Base-by-base conservation (phyloP, 1,284 basidiomycete genomes). In the Hemileia vastatrix region DNA sequence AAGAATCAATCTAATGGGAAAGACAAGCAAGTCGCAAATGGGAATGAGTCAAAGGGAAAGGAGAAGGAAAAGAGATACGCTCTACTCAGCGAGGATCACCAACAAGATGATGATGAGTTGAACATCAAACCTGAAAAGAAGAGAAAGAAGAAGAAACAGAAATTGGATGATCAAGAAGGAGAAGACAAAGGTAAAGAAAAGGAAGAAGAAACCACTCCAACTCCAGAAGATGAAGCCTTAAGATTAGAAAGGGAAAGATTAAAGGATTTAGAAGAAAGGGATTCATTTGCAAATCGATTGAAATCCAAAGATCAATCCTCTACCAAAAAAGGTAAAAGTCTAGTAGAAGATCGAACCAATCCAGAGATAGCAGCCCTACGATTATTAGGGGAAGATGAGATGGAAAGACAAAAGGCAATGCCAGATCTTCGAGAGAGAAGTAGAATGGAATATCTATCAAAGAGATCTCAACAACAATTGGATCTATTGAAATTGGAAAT, bases 381-480 rank as follows among this genome's bases (percentile, higher is more conserved):
- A 66, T 81, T 85, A 59, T 79, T 96, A 5, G 91, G 89, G 9
- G 90, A 95, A 68, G 92, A 97, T 72, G 68, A 83, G 0, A 83
- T 84, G 61, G 88, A 87, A 8, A 84, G 90, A 18, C 75, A 77
- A 6, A 77, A 78, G n/a, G 89, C 88, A n/a, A 83, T 96, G 75
- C 90, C 89, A 0, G 84, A 83, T 27, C 80, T 95, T 3, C 84
- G 92, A 55, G 79, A 87, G 64, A 88, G 86, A 69, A 91, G 90
- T 2, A 84, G 92, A 65, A 88, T 95, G 73, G 88, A 91, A 74
- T 98, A 98, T 73, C 82, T 98, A 64, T 87, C 89, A 21, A 98
- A 98, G 76, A 87, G 94, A 70, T 91, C 96, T 77, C 80, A 88
- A 49, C 94, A 98, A 76, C 90, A 93, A 74, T 87, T 98, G 67